A percentile compares a stretch with the other conserved stretches of the same genome.
These are phyloP conservation scores for Polytolypa hystricis DNA, from an alignment of 2,329 filamentous ascomycete genomes.

Conservation along the genomic window DNA sequence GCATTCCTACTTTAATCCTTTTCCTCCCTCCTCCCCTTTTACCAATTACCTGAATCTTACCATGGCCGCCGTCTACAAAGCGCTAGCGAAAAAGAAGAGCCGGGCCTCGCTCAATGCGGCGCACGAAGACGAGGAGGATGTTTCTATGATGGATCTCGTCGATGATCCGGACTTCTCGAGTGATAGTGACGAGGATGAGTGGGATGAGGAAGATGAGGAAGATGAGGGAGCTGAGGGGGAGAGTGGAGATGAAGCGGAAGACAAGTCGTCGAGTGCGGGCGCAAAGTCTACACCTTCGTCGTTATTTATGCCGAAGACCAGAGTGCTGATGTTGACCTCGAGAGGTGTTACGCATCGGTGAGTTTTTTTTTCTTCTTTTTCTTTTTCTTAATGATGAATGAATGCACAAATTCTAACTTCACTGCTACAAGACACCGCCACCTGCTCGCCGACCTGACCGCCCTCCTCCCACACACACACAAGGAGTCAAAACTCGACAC, in stretches of 20 bases:
- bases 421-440: slow-evolving; percentile 92
- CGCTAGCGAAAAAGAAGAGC: slow-evolving; percentile 31
- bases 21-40: neutral
- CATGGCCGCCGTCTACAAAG: slow-evolving; percentile 49
- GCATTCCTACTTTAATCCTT: too few relatives aligned
- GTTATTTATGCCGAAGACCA: slow-evolving; percentile 32
- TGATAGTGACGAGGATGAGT: slow-evolving; percentile 43
- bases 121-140: slow-evolving; percentile 7
- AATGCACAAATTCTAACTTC: neutral
- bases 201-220: slow-evolving; percentile 41
- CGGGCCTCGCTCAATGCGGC: slow-evolving; percentile 12
- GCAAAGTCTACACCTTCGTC: slow-evolving; percentile 12
- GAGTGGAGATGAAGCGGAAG: slow-evolving; percentile 18
- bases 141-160: slow-evolving; percentile 12
- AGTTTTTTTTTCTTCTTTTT: slow-evolving; percentile 15
- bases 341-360: slow-evolving; percentile 83
- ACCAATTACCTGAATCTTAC: slow-evolving; percentile 3
- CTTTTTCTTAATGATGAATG: slow-evolving; percentile 7
- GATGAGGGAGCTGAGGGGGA: neutral
- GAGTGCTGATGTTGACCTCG: slow-evolving; percentile 83
- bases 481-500: slow-evolving; percentile 97
- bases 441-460: slow-evolving; percentile 76
- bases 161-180: slow-evolving; percentile 14
- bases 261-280: slow-evolving; percentile 11
- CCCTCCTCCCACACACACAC: slow-evolving; percentile 79